Evolutionary conservation across 2,329 filamentous ascomycete genomes (phyloP).

Genomic region (Sphaerulina musiva): DNA sequence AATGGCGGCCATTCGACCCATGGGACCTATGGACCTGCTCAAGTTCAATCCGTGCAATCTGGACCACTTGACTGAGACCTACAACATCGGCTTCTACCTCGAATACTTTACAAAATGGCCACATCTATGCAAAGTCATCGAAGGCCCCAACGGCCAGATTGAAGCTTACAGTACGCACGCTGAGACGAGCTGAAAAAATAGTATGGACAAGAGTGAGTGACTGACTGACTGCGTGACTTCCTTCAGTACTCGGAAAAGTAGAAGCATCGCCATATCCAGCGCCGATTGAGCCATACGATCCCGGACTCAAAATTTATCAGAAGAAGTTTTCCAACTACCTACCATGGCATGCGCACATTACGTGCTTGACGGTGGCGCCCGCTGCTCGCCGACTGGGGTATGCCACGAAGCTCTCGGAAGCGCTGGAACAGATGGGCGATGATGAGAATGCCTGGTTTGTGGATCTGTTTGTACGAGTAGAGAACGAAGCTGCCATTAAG

Average conservation of each 20-base stretch:
- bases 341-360: slow-evolving; percentile 99
- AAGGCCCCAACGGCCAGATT: slow-evolving; percentile 78
- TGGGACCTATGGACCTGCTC: slow-evolving; percentile 77
- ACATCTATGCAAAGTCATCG: slow-evolving; percentile 84
- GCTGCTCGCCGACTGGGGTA: slow-evolving; percentile 79
- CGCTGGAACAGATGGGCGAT: slow-evolving; percentile 76
- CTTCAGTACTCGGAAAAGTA: slow-evolving; percentile 86
- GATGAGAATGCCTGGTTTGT: slow-evolving; percentile 87
- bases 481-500: slow-evolving; percentile 77
- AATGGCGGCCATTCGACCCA: slow-evolving; percentile 62
- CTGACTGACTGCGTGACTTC: no score
- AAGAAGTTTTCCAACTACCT: slow-evolving; percentile 61
- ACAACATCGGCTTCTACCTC: slow-evolving; percentile 90
- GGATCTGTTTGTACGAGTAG: slow-evolving; percentile 84
- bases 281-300: slow-evolving; percentile 65
- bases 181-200: no score
- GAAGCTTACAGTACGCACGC: slow-evolving; percentile 75
- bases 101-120: slow-evolving; percentile 97
- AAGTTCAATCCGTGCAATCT: slow-evolving; percentile 91
- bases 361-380: slow-evolving; percentile 85
- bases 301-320: slow-evolving; percentile 33
- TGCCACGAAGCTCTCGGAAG: slow-evolving; percentile 72
- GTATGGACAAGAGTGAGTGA: no score
- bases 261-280: slow-evolving; percentile 72
- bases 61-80: slow-evolving; percentile 95